Evolutionary conservation across 2,329 filamentous ascomycete species (phyloP).

Genomic region (Penicillium sp.): DNA sequence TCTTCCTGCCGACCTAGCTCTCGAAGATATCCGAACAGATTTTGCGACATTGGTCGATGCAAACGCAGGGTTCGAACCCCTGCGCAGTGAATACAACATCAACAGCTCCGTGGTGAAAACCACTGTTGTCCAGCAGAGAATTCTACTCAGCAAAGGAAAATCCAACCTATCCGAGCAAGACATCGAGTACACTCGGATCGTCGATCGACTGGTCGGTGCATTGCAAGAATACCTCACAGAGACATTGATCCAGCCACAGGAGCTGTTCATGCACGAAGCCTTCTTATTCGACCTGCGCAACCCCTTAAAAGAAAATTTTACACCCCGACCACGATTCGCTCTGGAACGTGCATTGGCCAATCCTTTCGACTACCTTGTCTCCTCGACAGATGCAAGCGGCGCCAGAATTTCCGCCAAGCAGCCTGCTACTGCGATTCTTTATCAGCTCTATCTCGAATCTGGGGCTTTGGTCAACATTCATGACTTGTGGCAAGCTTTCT

Average conservation of each 20-base stretch:
- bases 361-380: constrained; percentile 67
- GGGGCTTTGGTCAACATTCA: constrained; percentile 65
- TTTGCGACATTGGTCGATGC: constrained; percentile 56
- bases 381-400: constrained; percentile 47
- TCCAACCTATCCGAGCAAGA: constrained; percentile 60
- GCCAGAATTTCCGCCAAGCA: constrained; percentile 57
- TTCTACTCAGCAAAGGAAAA: constrained; percentile 64
- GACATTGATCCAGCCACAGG: constrained; percentile 56
- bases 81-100: constrained; percentile 77
- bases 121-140: constrained; percentile 65
- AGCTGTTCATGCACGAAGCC: constrained; percentile 62
- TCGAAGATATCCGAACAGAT: constrained; percentile 54
- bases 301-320: constrained; percentile 63
- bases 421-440: constrained; percentile 65
- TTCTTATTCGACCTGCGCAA: constrained; percentile 64
- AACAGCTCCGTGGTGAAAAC: constrained; percentile 63
- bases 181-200: constrained; percentile 60
- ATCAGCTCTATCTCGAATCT: constrained; percentile 68
- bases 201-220: constrained; percentile 55
- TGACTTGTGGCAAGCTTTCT: constrained; percentile 68
- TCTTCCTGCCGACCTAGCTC: constrained; percentile 40
- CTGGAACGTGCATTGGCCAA: constrained; percentile 65
- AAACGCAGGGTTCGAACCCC: constrained; percentile 55
- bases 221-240: constrained; percentile 55
- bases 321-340: constrained; percentile 62